Conservation (phyloP, 2,329 filamentous ascomycete genomes). For the Mycocentrospora acerina region DNA sequence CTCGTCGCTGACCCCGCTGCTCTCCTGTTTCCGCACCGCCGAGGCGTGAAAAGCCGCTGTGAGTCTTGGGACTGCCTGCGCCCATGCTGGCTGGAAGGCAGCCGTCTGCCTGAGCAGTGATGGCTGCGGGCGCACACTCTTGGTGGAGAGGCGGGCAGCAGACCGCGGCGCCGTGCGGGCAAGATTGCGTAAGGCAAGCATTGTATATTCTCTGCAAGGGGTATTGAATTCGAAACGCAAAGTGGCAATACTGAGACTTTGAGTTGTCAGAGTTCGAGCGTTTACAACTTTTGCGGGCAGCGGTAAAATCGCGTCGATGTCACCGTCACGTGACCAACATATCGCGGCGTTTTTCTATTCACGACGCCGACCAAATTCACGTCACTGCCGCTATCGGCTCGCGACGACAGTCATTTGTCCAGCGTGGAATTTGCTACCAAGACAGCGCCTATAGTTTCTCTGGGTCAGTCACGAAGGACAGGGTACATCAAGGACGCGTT, state of each 20-base stretch:
- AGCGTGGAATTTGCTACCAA: no score
- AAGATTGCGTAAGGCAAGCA: conserved; percentile 50
- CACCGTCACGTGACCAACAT: not conserved
- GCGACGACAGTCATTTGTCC: not conserved
- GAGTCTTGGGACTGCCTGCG: conserved; percentile 32
- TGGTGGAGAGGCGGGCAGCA: conserved; percentile 43
- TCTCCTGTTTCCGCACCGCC: conserved; percentile 38
- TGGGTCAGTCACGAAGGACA: no score
- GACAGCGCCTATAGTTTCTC: no score
- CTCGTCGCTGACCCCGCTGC: conserved; percentile 63
- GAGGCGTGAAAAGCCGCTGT: conserved; percentile 49
- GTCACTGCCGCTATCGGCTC: conserved; percentile 11
- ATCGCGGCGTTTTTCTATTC: conserved; percentile 3
- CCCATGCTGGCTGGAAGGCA: conserved; percentile 38
- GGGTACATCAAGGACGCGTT: no score
- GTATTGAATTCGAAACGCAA: conserved; percentile 5
- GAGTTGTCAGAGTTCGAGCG: not conserved
- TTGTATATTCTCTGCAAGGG: conserved; percentile 24
- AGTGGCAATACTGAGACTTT: conserved; percentile 2
- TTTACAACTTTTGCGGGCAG: not conserved
- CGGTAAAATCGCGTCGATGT: no score
- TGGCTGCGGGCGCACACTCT: conserved; percentile 39
- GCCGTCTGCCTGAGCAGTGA: conserved; percentile 37
- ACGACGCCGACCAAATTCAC: conserved; percentile 10
- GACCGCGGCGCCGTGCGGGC: conserved; percentile 49